Evolutionary conservation across 2,329 filamentous ascomycete genomes (phyloP).

Genomic region (Paecilomyces niveus): DNA sequence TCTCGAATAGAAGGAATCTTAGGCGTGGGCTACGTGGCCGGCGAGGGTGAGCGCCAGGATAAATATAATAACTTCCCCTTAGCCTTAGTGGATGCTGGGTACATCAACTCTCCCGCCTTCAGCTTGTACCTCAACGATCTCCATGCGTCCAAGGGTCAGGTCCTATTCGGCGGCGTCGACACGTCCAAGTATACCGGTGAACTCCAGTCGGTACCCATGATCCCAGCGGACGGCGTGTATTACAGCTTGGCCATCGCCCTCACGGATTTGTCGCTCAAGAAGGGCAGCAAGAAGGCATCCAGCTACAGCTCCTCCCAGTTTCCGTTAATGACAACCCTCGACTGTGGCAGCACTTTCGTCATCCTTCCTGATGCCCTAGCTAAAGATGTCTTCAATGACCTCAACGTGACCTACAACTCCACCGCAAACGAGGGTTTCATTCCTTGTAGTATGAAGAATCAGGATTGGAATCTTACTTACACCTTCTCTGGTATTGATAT

Average conservation of each 20-base stretch:
- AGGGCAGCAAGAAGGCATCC: background rate
- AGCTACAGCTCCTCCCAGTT: background rate
- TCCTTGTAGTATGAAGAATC: constrained; percentile 46
- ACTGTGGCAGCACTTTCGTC: background rate
- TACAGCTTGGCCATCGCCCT: background rate
- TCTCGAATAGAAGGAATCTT: background rate
- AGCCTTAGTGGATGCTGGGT: background rate
- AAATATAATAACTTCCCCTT: background rate
- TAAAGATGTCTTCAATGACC: background rate
- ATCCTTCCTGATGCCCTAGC: background rate
- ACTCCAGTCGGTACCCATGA: background rate
- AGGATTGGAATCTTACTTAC: constrained; percentile 47
- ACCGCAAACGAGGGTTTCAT: constrained; percentile 35
- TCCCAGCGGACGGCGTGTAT: background rate
- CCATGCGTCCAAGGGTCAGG: background rate
- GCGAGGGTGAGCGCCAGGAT: background rate
- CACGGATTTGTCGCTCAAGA: background rate
- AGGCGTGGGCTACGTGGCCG: background rate
- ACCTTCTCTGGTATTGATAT: constrained; percentile 51
- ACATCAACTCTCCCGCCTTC: background rate
- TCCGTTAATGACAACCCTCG: background rate
- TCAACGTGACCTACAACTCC: background rate
- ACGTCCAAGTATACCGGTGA: background rate
- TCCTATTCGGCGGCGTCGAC: background rate
- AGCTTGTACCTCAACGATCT: background rate